Conservation (phyloP, 2,329 filamentous ascomycete species). For the Sphaceloma murrayae region DNA sequence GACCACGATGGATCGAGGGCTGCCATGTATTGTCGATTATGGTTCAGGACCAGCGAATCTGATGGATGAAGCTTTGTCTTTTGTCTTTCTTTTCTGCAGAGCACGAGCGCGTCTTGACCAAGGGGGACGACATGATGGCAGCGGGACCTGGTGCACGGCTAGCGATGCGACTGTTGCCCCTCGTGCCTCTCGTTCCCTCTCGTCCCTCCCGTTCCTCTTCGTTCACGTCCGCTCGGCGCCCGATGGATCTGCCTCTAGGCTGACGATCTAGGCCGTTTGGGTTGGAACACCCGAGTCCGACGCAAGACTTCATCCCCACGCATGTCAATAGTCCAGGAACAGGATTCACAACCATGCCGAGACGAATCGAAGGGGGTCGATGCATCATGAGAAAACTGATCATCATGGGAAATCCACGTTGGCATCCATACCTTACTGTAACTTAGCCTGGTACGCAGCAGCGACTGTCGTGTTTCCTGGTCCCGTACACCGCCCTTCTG, state of each 20-base stretch:
- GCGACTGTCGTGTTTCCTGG: constrained; percentile 4
- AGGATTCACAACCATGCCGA: not conserved
- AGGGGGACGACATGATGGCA: no score
- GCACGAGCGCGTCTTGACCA: constrained; percentile 11
- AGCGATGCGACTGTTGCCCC: constrained; percentile 5
- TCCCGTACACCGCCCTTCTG: constrained; percentile 1
- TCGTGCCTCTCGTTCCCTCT: not conserved
- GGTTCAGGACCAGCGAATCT: not conserved
- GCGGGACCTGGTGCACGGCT: constrained; percentile 12
- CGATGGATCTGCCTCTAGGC: constrained; percentile 14
- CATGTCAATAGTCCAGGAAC: constrained; percentile 12
- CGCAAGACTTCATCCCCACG: not conserved
- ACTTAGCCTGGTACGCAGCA: no score
- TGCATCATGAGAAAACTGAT: no score
- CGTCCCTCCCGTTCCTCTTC: constrained; percentile 11
- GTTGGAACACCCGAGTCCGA: constrained; percentile 1
- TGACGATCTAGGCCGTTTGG: constrained; percentile 11
- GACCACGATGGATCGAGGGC: constrained; percentile 2
- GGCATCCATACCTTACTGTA: no score
- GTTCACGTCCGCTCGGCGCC: constrained; percentile 1
- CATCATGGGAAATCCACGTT: no score
- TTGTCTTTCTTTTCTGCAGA: constrained; percentile 6
- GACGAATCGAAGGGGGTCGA: no score
- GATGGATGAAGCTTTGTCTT: not conserved
- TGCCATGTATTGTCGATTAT: not conserved